Conservation (phyloP, 1,284 basidiomycete genomes). For the Ceratobasidium sp. region DNA sequence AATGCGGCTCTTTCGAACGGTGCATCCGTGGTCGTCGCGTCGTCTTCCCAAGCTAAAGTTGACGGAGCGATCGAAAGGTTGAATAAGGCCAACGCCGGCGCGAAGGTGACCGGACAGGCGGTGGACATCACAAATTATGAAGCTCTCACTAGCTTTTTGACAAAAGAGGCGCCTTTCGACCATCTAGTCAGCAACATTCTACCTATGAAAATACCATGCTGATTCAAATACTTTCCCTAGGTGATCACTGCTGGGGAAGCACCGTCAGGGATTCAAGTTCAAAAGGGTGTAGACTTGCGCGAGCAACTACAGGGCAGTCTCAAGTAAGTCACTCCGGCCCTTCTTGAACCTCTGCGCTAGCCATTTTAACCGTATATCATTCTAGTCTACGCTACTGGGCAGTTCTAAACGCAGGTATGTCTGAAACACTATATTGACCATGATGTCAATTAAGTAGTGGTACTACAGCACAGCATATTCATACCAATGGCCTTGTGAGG, state of each 20-base stretch:
- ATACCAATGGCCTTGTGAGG: neutral
- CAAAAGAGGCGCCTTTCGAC: slow-evolving; percentile 19
- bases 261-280: neutral
- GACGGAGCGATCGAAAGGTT: slow-evolving; percentile 30
- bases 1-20: slow-evolving; percentile 25
- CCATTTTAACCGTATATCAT: neutral
- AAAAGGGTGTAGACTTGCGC: too few species aligned
- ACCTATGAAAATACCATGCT: too few species aligned
- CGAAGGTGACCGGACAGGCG: slow-evolving; percentile 1
- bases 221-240: neutral
- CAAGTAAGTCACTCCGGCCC: neutral
- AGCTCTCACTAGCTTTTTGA: slow-evolving; percentile 22
- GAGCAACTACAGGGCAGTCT: too few species aligned
- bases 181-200: slow-evolving; percentile 13
- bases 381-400: neutral
- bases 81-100: neutral
- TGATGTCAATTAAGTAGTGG: neutral
- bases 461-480: slow-evolving; percentile 14
- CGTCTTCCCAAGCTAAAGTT: slow-evolving; percentile 27
- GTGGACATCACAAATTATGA: slow-evolving; percentile 19
- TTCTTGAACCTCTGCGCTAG: neutral
- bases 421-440: neutral
- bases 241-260: slow-evolving; percentile 18
- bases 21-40: slow-evolving; percentile 38
- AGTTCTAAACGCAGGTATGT: neutral